A percentile compares a stretch with the other conserved stretches of the same genome.
These are phyloP conservation scores for Vicia sativa DNA, from an alignment of 306 rosid genomes.

Conservation along the genomic window DNA sequence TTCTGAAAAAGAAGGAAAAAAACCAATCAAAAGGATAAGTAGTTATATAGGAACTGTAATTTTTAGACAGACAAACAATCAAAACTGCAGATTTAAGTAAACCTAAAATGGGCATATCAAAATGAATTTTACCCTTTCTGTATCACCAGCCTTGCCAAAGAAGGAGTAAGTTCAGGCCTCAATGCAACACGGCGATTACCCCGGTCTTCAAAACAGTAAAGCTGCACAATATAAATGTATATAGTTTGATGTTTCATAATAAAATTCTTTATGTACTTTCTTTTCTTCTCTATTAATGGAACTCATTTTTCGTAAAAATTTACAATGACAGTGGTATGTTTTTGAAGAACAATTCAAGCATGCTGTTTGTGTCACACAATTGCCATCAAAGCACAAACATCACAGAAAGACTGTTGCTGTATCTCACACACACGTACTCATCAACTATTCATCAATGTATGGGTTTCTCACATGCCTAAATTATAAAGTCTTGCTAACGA, in stretches of 20 bases:
- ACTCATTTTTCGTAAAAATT: not conserved
- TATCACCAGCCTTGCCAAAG: slow-evolving; percentile 92
- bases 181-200: slow-evolving; percentile 95
- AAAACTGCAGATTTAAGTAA: slow-evolving; percentile 35
- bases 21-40: slow-evolving; percentile 49
- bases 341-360: slow-evolving; percentile 27
- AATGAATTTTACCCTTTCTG: slow-evolving; percentile 80
- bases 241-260: slow-evolving; percentile 11
- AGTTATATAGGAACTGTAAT: slow-evolving; percentile 33
- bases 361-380: slow-evolving; percentile 20
- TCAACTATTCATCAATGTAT: not conserved
- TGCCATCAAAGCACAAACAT: slow-evolving; percentile 11
- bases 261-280: not conserved
- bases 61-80: slow-evolving; percentile 22
- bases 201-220: slow-evolving; percentile 94
- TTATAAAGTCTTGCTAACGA: too few relatives aligned
- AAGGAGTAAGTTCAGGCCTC: slow-evolving; percentile 98
- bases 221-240: slow-evolving; percentile 57
- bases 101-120: slow-evolving; percentile 22
- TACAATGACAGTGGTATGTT: not conserved
- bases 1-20: slow-evolving; percentile 53
- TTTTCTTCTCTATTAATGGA: slow-evolving; percentile 24
- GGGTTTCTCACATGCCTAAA: slow-evolving; percentile 16
- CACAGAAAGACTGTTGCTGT: slow-evolving; percentile 5
- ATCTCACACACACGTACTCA: slow-evolving; percentile 8